phyloP scores from a whole-genome alignment of 371 early-diverging fungal species.

The Umbelopsis sp. region DNA sequence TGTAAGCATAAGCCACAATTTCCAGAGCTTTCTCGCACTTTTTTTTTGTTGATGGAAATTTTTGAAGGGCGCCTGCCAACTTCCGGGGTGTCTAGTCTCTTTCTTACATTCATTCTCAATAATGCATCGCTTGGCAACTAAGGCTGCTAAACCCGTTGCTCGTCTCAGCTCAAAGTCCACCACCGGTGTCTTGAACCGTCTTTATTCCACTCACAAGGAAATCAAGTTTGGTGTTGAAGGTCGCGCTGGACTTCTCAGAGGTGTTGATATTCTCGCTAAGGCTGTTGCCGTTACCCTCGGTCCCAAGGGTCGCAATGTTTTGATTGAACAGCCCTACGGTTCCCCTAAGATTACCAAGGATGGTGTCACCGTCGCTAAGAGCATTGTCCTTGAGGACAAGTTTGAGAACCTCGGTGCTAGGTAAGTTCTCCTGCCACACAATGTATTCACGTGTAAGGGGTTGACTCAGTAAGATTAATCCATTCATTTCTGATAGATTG shows the following conservation, averaged over 20 bases:
- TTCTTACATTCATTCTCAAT: constrained; percentile 16
- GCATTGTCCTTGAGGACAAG: constrained; percentile 93
- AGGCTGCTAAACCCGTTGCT: constrained; percentile 31
- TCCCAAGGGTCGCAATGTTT: constrained; percentile 97
- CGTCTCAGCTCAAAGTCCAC: constrained; percentile 31
- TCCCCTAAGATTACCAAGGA: constrained; percentile 99
- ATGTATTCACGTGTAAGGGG: too few relatives aligned
- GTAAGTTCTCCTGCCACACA: constrained; percentile 32
- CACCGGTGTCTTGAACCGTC: constrained; percentile 58
- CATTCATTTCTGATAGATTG: constrained; percentile 53
- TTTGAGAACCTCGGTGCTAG: constrained; percentile 98
- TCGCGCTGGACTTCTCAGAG: constrained; percentile 87
- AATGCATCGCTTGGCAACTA: constrained; percentile 49
- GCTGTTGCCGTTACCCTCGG: constrained; percentile 98
- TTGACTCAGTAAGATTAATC: too few relatives aligned
- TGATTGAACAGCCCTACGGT: constrained; percentile 97
- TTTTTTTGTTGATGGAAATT: constrained; percentile 19
- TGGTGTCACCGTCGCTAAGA: constrained; percentile 98
- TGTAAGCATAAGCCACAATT: constrained; percentile 20
- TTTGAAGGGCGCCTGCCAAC: constrained; percentile 19
- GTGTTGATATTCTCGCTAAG: constrained; percentile 95
- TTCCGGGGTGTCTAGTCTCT: constrained; percentile 13
- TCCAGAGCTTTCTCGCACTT: constrained; percentile 18
- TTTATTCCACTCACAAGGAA: constrained; percentile 93
- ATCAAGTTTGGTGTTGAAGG: constrained; percentile 95